Conservation (phyloP, 352 stramenopile species). For the Phytophthora crassamura region DNA sequence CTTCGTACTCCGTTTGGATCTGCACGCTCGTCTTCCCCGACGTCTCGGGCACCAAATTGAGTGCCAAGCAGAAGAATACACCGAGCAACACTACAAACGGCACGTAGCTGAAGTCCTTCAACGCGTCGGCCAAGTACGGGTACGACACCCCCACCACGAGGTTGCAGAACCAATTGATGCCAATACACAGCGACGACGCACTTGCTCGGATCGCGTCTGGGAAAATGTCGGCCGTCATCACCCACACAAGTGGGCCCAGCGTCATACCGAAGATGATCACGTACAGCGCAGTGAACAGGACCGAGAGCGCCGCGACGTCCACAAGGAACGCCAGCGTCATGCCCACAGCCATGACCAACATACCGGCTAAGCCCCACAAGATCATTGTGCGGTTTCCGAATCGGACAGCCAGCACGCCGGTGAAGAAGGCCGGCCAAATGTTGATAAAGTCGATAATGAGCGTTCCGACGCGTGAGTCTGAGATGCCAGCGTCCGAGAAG, state of each 20-base stretch:
- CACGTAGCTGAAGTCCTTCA: slow-evolving; percentile 48
- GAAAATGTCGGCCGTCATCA: slow-evolving; percentile 36
- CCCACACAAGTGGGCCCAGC: slow-evolving; percentile 27
- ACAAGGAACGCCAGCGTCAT: slow-evolving; percentile 55
- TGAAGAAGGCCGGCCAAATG: slow-evolving; percentile 32
- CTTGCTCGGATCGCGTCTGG: slow-evolving; percentile 28
- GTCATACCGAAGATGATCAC: slow-evolving; percentile 43
- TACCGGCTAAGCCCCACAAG: slow-evolving; percentile 44
- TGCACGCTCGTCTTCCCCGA: slow-evolving; percentile 64
- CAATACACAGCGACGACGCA: slow-evolving; percentile 32
- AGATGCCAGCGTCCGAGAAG: slow-evolving; percentile 40
- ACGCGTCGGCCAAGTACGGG: slow-evolving; percentile 53
- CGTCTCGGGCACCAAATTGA: slow-evolving; percentile 63
- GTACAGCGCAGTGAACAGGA: slow-evolving; percentile 52
- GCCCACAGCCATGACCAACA: slow-evolving; percentile 53
- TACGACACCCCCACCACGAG: slow-evolving; percentile 62
- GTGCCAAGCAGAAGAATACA: slow-evolving; percentile 49
- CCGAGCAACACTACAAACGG: slow-evolving; percentile 56
- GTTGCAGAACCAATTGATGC: slow-evolving; percentile 61
- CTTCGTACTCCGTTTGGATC: slow-evolving; percentile 56
- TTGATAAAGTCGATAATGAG: slow-evolving; percentile 35
- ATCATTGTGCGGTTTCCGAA: slow-evolving; percentile 71
- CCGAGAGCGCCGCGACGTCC: slow-evolving; percentile 54
- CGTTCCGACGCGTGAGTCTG: slow-evolving; percentile 33
- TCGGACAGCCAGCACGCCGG: slow-evolving; percentile 40